Base-by-base conservation (phyloP, 331 rosid species). In the Stylosanthes scabra region DNA sequence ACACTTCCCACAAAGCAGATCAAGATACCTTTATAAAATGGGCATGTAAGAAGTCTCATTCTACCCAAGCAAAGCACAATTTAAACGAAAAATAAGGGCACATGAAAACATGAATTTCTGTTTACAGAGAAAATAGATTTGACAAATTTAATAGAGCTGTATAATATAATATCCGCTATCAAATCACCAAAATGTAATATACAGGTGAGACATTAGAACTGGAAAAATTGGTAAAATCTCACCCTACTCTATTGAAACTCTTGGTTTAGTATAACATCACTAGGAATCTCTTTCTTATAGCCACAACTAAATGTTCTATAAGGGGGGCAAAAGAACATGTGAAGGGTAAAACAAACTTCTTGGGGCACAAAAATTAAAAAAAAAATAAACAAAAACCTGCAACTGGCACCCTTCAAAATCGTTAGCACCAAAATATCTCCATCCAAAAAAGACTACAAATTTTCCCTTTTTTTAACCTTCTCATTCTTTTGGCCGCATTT, bases 191-290 rank as follows among this genome's bases (percentile, higher is more conserved):
- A 87, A 85, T 85, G 80, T 82, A 81, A 79, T 80, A 83, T 88
- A 86, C 92, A 87, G 91, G 91, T 83, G 95, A 88, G 88, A 82
- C 79, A 76, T 80, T 50, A 74, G 78, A 78, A 82, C 41, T 34
- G 85, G 84, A 77, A 86, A 90, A 81, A 57, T 71, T 80, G 90
- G 85, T 45, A 83, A 83, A 68, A 78, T 68, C 89, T 75, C 94
- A 85, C 89, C 89, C 90, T 74, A 68, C 80, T 71, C 88, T 82
- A 51, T 63, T 63, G 70, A 70, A 68, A 68, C 77, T 87, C 83
- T 84, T 68, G 75, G 72, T 74, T 66, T 80, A 87, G 88, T 88
- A 80, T 82, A 79, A 80, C 49, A 75, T 67, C 71, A 76, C 69
- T 20, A 62, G 72, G 70, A 77, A 82, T 39, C 61, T 77, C 88